Evolutionary conservation across 2,329 filamentous ascomycete genomes (phyloP).

Genomic region (Pyricularia sp.): DNA sequence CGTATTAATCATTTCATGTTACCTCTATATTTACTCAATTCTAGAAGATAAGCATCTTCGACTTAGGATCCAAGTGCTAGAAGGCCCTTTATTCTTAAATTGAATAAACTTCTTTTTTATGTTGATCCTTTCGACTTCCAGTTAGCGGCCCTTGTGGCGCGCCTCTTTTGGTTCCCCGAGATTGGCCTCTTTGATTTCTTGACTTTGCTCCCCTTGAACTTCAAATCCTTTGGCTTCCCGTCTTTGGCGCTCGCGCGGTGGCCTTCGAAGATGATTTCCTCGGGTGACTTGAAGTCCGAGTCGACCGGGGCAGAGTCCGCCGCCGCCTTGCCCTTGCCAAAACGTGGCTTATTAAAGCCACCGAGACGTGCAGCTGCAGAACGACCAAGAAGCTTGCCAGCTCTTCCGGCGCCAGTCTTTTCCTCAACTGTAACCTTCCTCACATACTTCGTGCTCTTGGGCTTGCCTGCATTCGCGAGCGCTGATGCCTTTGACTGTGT

Average conservation of each 20-base stretch:
- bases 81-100: background rate
- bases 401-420: conserved; percentile 63
- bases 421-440: conserved; percentile 60
- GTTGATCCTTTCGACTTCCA: conserved; percentile 10
- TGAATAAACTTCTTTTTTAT: background rate
- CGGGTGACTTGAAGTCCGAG: conserved; percentile 44
- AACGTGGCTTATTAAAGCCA: conserved; percentile 17
- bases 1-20: background rate
- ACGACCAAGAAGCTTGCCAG: conserved; percentile 63
- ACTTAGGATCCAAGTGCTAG: background rate
- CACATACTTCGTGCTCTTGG: conserved; percentile 47
- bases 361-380: conserved; percentile 43
- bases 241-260: conserved; percentile 61
- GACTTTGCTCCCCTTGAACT: conserved; percentile 42
- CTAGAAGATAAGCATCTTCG: background rate
- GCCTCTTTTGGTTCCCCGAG: conserved; percentile 33
- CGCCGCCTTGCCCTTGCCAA: conserved; percentile 10
- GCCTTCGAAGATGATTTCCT: conserved; percentile 73
- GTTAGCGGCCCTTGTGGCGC: conserved; percentile 10
- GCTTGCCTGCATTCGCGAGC: conserved; percentile 17
- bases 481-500: conserved; percentile 27
- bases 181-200: conserved; percentile 29
- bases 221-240: conserved; percentile 53
- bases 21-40: background rate
- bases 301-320: background rate